A percentile compares a stretch with the other conserved stretches of the same genome.
phyloP scores from a whole-genome alignment of 2,329 filamentous ascomycete species.

The Claviceps purpurea region DNA sequence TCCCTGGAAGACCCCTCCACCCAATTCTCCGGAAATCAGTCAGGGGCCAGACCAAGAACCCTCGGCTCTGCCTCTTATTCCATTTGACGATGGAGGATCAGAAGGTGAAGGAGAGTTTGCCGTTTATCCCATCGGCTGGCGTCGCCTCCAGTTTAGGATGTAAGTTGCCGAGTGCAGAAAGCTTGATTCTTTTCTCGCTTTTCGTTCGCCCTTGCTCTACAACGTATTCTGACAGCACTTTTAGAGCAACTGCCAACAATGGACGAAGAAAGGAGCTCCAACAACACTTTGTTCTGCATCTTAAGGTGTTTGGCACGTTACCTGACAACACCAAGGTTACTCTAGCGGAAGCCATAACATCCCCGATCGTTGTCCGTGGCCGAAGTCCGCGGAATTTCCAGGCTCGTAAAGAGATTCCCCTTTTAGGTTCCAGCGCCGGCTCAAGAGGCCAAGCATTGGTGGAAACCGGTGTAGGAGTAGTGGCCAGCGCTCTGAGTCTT shows the following conservation, averaged over 20 bases:
- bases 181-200: constrained; percentile 14
- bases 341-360: constrained; percentile 72
- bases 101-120: constrained; percentile 66
- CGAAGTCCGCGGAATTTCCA: constrained; percentile 92
- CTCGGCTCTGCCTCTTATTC: constrained; percentile 61
- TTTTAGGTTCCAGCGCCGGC: constrained; percentile 63
- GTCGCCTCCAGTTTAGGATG: constrained; percentile 81
- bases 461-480: constrained; percentile 48
- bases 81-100: constrained; percentile 46
- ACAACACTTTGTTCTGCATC: constrained; percentile 83
- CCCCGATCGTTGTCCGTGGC: constrained; percentile 85
- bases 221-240: background rate
- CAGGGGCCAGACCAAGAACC: constrained; percentile 71
- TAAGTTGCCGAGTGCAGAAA: constrained; percentile 32
- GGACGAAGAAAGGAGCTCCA: constrained; percentile 88
- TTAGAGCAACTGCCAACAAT: constrained; percentile 85
- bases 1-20: constrained; percentile 91
- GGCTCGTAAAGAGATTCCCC: constrained; percentile 79
- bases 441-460: constrained; percentile 64
- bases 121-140: constrained; percentile 89
- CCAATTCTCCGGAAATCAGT: constrained; percentile 54
- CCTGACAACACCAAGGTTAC: constrained; percentile 71
- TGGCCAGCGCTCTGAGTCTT: constrained; percentile 40
- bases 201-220: too few relatives aligned
- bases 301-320: constrained; percentile 75